Evolutionary conservation across 176 grass and related monocot species (phyloP).

Genomic region (Juncus inflexus): DNA sequence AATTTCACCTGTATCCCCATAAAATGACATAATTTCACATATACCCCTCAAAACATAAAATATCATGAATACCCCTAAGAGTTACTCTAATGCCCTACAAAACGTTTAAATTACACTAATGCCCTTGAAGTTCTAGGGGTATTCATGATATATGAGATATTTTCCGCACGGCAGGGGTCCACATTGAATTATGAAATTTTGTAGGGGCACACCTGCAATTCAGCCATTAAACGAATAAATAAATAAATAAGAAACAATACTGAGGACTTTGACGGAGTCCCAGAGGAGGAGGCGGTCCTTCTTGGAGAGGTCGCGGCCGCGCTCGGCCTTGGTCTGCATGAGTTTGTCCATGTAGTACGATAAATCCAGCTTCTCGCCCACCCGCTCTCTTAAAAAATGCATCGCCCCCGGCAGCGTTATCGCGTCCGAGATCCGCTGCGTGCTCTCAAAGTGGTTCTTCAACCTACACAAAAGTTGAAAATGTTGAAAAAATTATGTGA

Average conservation of each 20-base stretch:
- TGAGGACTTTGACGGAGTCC: constrained; percentile 28
- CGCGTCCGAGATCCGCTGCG: constrained; percentile 66
- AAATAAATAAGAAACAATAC: not conserved
- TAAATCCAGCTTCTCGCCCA: constrained; percentile 25
- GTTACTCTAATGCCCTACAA: too few species aligned
- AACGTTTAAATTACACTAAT: too few species aligned
- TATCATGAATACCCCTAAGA: too few species aligned
- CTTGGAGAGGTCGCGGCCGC: not conserved
- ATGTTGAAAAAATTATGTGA: too few species aligned
- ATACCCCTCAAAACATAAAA: too few species aligned
- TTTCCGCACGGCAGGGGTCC: too few species aligned
- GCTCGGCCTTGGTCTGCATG: constrained; percentile 25
- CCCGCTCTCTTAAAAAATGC: constrained; percentile 14
- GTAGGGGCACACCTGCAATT: too few species aligned
- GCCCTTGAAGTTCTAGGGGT: too few species aligned
- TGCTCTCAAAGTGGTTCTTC: constrained; percentile 78
- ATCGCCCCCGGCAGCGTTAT: constrained; percentile 26
- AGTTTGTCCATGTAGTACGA: constrained; percentile 29
- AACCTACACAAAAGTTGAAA: constrained; percentile 36
- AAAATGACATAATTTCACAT: too few species aligned
- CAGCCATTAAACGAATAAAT: constrained; percentile 1
- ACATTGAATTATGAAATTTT: too few species aligned
- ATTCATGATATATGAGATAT: too few species aligned
- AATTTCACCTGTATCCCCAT: too few species aligned
- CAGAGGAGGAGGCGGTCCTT: constrained; percentile 16